Conservation (phyloP, 1,139 yeast species). For the Geotrichum fermentans region DNA sequence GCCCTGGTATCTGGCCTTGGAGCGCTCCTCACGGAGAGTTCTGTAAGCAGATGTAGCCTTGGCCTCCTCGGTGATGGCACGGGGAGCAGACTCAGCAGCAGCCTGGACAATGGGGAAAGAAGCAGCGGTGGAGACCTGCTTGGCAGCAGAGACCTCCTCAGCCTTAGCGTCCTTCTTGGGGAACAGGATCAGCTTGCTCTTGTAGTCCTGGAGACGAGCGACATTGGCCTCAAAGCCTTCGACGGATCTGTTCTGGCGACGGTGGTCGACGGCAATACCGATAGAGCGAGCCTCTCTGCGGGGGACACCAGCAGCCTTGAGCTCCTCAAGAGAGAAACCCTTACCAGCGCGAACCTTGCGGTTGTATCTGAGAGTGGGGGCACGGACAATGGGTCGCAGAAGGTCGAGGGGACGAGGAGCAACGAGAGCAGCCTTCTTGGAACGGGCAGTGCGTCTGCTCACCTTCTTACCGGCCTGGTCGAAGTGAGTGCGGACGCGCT, state of each 20-base stretch:
- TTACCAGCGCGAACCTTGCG: conserved; percentile 99
- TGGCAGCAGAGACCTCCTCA: conserved; percentile 63
- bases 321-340: conserved; percentile 97
- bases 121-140: conserved; percentile 67
- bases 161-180: conserved; percentile 61
- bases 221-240: conserved; percentile 95
- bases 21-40: conserved; percentile 93
- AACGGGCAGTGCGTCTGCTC: conserved; percentile 93
- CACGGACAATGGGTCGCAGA: conserved; percentile 96
- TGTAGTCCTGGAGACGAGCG: conserved; percentile 94
- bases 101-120: conserved; percentile 90
- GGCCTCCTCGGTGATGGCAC: conserved; percentile 89
- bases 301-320: conserved; percentile 95
- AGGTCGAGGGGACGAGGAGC: conserved; percentile 98
- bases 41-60: conserved; percentile 66
- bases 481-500: conserved; percentile 97
- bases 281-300: conserved; percentile 96
- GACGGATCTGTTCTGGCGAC: conserved; percentile 97
- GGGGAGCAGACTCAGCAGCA: conserved; percentile 67
- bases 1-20: conserved; percentile 90
- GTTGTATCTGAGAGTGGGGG: conserved; percentile 98
- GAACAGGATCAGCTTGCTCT: conserved; percentile 90
- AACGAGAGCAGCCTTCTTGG: conserved; percentile 85
- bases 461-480: conserved; percentile 99
- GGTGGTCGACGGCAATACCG: conserved; percentile 99